A percentile compares a stretch with the other conserved stretches of the same genome.
Conservation (phyloP, 306 rosid species). For the Fragaria iinumae region DNA sequence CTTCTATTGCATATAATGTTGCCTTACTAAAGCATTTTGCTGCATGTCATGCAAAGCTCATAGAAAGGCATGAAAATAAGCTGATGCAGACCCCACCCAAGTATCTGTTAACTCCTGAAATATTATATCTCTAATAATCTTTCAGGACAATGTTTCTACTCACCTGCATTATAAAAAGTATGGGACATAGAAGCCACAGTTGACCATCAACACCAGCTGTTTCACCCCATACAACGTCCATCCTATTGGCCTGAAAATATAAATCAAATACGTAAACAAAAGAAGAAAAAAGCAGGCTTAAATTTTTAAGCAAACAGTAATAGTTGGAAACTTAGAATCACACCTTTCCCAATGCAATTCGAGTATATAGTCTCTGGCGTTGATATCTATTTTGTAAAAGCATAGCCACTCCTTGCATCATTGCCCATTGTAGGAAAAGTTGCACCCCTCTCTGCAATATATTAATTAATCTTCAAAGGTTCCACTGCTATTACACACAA, state of each 20-base stretch:
- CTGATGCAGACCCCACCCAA: neutral
- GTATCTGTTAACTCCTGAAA: neutral
- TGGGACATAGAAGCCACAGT: slow-evolving; percentile 88
- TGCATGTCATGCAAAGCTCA: slow-evolving; percentile 18
- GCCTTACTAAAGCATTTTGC: slow-evolving; percentile 1
- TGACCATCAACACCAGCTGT: slow-evolving; percentile 96
- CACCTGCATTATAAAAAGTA: slow-evolving; percentile 93
- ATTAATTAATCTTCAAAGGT: slow-evolving; percentile 12
- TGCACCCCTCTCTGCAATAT: slow-evolving; percentile 86
- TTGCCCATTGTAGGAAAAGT: slow-evolving; percentile 97
- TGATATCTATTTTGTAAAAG: slow-evolving; percentile 98
- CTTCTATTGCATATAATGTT: neutral
- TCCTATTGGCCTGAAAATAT: slow-evolving; percentile 84
- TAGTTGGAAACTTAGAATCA: slow-evolving; percentile 23
- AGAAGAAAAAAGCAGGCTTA: slow-evolving; percentile 13
- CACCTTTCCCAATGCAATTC: slow-evolving; percentile 99
- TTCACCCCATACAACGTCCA: slow-evolving; percentile 99
- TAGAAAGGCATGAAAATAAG: neutral
- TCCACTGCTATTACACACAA: neutral
- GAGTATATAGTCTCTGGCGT: slow-evolving; percentile 95
- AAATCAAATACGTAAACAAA: slow-evolving; percentile 20
- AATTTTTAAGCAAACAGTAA: neutral
- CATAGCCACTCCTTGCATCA: slow-evolving; percentile 99
- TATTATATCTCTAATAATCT: neutral
- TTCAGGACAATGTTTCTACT: slow-evolving; percentile 19